Evolutionary conservation across 257 asterid genomes (phyloP), one percentile per base, ranked within the genome.

Genomic region (Jaltomata sinuosa): DNA sequence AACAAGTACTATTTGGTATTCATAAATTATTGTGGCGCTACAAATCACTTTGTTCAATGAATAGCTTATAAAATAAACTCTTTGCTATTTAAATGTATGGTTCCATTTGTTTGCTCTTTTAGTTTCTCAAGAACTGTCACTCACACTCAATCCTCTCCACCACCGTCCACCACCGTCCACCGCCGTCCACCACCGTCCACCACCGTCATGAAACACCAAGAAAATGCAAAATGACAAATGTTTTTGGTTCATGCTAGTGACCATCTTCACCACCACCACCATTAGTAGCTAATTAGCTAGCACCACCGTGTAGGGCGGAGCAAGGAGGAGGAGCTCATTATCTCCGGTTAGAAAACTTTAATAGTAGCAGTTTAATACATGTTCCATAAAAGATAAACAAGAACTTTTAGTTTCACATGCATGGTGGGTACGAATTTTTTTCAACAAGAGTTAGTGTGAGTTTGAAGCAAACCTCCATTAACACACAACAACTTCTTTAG

Each of bases 251-350:
- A 76, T 47, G 25, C 10, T 76, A 76, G 38, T 76, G 18, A 76
- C 27, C 40, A 76, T 27, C 21, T 19, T 36, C 77, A 80, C 87
- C 88, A 62, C 83, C 86, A 76, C 69, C 81, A 14, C 1, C 29
- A 67, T 31, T 82, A 54, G 65, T 45, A 6, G 47, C 34, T 31
- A 5, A 27, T 81, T 88, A 77, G 64, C 82, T n/a, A 36, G 80
- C 89, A 42, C 93, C 91, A 36, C 88, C 88, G 82, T 84, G 19
- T 16, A 42, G 85, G 94, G 93, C 78, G 89, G 91, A 90, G 87
- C 68, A 59, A 49, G 45, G 81, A 85, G 85, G 83, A 85, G 79
- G 69, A 57, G 80, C 77, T n/a, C 57, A 67, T 68, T 71, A 27
- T 84, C 47, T 82, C 90, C 86, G 83, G 91, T 77, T 71, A 84